A percentile compares a stretch with the other conserved stretches of the same genome.
These are phyloP conservation scores for Myxozyma lipomycoides DNA, from an alignment of 805 yeast species.

Conservation along the genomic window DNA sequence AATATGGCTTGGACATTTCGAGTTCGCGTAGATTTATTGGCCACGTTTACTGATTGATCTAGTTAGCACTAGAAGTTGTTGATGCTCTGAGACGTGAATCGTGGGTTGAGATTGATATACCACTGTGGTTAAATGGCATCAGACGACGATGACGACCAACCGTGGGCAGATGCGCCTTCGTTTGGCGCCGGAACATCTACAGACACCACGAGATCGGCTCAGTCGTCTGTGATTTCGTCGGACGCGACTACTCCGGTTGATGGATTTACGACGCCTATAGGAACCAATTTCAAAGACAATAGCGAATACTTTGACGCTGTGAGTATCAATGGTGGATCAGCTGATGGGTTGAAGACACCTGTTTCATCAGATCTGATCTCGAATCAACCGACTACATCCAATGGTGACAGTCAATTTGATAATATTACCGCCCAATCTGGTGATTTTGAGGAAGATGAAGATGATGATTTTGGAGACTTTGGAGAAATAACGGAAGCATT, in stretches of 20 bases:
- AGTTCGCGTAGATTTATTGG: too few species aligned
- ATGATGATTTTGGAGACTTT: constrained; percentile 28
- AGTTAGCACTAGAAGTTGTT: too few species aligned
- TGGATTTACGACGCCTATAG: not conserved
- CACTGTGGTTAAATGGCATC: too few species aligned
- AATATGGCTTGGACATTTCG: too few species aligned
- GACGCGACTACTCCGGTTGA: not conserved
- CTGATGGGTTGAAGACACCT: not conserved
- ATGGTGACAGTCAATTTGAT: constrained; percentile 1
- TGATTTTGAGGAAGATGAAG: constrained; percentile 5
- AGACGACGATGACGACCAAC: constrained; percentile 7
- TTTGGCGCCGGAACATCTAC: not conserved
- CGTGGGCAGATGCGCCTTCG: constrained; percentile 9
- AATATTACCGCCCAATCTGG: too few species aligned
- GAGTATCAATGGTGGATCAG: not conserved
- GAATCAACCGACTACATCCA: not conserved
- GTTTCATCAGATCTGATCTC: not conserved
- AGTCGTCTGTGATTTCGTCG: not conserved
- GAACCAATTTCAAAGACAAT: not conserved
- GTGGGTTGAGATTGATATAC: too few species aligned
- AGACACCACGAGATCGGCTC: too few species aligned
- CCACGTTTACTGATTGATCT: too few species aligned
- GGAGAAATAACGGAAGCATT: constrained; percentile 15
- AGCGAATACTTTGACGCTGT: not conserved
- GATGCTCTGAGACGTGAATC: too few species aligned